These are phyloP conservation scores for Saitozyma podzolica DNA, from an alignment of 768 basidiomycete species.

Conservation along the genomic window DNA sequence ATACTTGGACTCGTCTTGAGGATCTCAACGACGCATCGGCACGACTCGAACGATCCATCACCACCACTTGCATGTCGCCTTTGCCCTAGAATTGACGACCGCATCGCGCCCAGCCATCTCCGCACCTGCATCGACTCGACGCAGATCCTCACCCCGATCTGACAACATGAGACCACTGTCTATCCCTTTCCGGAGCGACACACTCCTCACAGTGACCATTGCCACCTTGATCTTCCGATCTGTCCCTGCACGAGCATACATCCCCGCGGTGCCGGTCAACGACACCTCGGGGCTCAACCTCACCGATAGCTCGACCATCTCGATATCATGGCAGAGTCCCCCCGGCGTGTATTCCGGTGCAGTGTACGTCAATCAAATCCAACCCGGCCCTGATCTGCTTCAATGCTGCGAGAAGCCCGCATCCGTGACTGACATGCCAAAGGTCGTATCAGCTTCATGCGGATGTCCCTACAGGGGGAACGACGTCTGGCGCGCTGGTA, in stretches of 20 bases:
- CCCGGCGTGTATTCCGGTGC: slow-evolving; percentile 45
- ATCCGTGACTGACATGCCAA: slow-evolving; percentile 2
- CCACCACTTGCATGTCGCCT: too few species aligned
- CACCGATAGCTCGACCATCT: slow-evolving; percentile 63
- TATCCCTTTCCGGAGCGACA: not conserved
- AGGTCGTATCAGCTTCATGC: slow-evolving; percentile 50
- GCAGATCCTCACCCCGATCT: not conserved
- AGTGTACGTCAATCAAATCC: slow-evolving; percentile 28
- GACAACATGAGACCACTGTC: not conserved
- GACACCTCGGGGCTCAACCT: slow-evolving; percentile 61
- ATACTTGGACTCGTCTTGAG: too few species aligned
- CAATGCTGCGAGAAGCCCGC: not conserved
- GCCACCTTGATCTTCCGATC: slow-evolving; percentile 24
- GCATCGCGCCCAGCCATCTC: too few species aligned
- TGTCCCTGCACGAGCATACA: slow-evolving; percentile 57
- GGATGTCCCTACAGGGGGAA: slow-evolving; percentile 45
- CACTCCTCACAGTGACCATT: slow-evolving; percentile 29
- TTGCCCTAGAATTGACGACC: too few species aligned
- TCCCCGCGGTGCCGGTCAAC: slow-evolving; percentile 74
- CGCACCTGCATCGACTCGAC: not conserved
- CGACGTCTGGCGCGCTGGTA: slow-evolving; percentile 72
- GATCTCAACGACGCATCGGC: too few species aligned
- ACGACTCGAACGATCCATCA: too few species aligned
- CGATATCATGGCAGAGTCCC: slow-evolving; percentile 58
- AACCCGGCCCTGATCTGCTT: not conserved